phyloP scores from a whole-genome alignment of 352 stramenopile species.

The Phytophthora multivora region DNA sequence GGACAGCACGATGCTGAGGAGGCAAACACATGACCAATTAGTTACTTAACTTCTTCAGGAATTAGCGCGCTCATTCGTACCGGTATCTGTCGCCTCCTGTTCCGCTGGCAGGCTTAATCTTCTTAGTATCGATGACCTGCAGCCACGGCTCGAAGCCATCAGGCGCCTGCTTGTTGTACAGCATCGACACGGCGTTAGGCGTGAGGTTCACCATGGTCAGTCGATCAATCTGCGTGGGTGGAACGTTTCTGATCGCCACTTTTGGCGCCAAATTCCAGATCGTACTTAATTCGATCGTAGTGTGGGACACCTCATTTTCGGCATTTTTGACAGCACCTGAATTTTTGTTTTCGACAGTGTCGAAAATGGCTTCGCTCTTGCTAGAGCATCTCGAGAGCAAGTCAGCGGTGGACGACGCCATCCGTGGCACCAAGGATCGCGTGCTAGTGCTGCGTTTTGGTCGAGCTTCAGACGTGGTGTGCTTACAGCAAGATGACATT shows the following conservation, averaged over 20 bases:
- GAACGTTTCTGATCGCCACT: neutral
- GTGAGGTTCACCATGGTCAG: conserved; percentile 82
- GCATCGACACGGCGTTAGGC: conserved; percentile 81
- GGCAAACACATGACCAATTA: neutral
- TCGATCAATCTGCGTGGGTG: neutral
- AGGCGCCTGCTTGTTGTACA: conserved; percentile 84
- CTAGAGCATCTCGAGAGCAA: conserved; percentile 73
- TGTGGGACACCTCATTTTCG: neutral
- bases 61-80: conserved; percentile 12
- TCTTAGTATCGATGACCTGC: conserved; percentile 89
- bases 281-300: conserved; percentile 8
- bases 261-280: conserved; percentile 36
- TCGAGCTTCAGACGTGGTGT: conserved; percentile 61
- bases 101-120: conserved; percentile 84
- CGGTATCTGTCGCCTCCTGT: conserved; percentile 79
- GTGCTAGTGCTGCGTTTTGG: conserved; percentile 87
- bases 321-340: neutral
- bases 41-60: too few relatives aligned
- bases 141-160: conserved; percentile 89
- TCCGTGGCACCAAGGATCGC: conserved; percentile 79
- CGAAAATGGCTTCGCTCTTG: conserved; percentile 69
- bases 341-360: neutral
- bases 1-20: conserved; percentile 72
- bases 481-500: conserved; percentile 86
- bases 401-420: conserved; percentile 72